Percentiles rank a stretch among this genome's conserved stretches.
phyloP scores from a whole-genome alignment of 345 rosid species.

The Salix brachista region DNA sequence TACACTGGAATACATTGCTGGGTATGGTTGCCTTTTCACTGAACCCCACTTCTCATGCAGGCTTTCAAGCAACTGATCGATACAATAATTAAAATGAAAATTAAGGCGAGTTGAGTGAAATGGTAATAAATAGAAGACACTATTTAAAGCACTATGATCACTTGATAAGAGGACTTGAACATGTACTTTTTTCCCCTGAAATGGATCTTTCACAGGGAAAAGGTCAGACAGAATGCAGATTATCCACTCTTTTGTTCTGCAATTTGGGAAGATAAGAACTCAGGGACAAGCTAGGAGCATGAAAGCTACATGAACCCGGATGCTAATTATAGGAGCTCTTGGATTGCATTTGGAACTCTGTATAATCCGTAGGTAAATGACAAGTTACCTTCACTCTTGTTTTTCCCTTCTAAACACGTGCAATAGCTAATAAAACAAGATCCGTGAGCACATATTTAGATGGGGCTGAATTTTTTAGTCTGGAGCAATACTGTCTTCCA shows the following conservation, averaged over 20 bases:
- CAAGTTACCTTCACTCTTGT: neutral
- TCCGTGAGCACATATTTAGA: neutral
- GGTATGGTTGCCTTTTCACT: conserved; percentile 51
- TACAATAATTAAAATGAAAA: neutral
- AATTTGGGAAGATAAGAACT: neutral
- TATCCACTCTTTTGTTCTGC: neutral
- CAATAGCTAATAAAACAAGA: neutral
- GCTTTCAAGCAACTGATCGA: conserved; percentile 48
- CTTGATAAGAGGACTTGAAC: no score
- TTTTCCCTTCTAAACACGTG: neutral
- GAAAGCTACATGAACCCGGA: no score
- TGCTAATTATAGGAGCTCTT: no score
- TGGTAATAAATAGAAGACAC: neutral
- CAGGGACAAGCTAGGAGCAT: no score
- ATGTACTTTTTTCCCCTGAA: no score
- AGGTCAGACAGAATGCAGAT: no score
- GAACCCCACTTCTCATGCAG: conserved; percentile 57
- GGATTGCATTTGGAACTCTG: no score
- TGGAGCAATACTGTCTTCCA: neutral
- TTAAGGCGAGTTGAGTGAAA: neutral
- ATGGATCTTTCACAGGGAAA: no score
- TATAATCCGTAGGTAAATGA: neutral
- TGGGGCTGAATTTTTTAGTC: no score
- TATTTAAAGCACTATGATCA: no score
- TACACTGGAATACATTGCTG: conserved; percentile 66